phyloP scores from a whole-genome alignment of 1,284 basidiomycete genomes.

The Pascua sp. region DNA sequence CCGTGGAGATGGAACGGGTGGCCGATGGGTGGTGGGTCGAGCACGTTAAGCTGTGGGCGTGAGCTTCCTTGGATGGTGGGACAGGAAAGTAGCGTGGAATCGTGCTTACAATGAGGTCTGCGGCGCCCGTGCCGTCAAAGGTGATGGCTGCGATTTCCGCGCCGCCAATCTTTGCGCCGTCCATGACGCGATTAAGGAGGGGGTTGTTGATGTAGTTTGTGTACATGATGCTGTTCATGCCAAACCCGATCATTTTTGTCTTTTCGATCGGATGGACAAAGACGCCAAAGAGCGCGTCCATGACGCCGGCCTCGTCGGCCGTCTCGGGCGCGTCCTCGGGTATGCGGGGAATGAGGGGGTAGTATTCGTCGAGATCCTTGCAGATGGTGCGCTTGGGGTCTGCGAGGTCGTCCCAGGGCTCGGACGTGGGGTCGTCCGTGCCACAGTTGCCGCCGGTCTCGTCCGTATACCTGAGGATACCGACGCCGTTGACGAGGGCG shows the following conservation, averaged over 20 bases:
- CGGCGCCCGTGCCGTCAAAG: constrained; percentile 23
- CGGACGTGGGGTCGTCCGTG: too few species aligned
- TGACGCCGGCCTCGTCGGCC: constrained; percentile 1
- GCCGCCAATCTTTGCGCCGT: constrained; percentile 20
- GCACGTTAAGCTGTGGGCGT: constrained; percentile 36
- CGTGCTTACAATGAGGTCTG: constrained; percentile 23
- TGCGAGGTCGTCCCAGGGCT: not conserved
- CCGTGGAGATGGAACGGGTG: constrained; percentile 45
- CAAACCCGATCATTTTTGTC: constrained; percentile 14
- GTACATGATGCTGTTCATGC: constrained; percentile 30
- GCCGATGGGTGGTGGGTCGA: constrained; percentile 27
- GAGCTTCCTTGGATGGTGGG: not conserved
- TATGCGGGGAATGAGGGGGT: too few species aligned
- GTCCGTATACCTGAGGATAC: too few species aligned
- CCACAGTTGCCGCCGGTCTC: too few species aligned
- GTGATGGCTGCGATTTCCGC: constrained; percentile 17
- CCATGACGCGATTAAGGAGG: not conserved
- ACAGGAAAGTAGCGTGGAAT: too few species aligned
- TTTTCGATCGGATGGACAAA: too few species aligned
- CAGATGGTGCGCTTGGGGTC: constrained; percentile 1
- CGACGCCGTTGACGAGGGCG: too few species aligned
- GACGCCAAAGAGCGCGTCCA: too few species aligned
- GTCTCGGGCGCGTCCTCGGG: constrained; percentile 1
- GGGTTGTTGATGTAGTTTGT: constrained; percentile 38
- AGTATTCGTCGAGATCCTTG: constrained; percentile 21